Evolutionary conservation across 108 stramenopile genomes (phyloP), one percentile per base, ranked within the genome.

Genomic region (Seminavis robusta): DNA sequence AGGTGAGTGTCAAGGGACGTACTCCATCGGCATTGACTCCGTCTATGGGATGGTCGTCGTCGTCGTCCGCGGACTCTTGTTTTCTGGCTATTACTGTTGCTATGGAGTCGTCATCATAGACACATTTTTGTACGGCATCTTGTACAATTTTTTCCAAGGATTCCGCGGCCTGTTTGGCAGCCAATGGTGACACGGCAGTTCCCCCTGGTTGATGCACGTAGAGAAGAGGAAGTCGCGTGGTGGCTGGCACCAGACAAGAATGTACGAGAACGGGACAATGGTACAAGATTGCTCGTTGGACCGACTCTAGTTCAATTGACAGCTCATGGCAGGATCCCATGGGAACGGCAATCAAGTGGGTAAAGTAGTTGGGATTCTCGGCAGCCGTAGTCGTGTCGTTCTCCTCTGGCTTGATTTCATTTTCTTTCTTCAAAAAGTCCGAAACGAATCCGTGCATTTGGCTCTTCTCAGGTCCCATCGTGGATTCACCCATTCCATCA

Each of bases 271-370:
- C 42, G 16, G 90, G 90, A 56, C 86, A 88, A 59, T 92, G 81
- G 56, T 85, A 75, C 28, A 92, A 56, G 47, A 92, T 67, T 11
- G 86, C 84, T 10, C 84, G 69, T 68, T 92, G 86, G 17, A 87
- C 76, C 20, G 81, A 67, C 47, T 83, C 83, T 43, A 91, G 49
- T 59, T 86, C 85, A 17, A 86, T 53, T 53, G 74, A 37, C 0
- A 91, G 73, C 46, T 91, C 83, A 48, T 84, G 71, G 19, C 69
- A 73, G n/a, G 63, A 36, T 4, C 73, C 81, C 56, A 91, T 65
- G n/a, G 90, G 90, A 53, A 91, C 76, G 44, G 81, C 90, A 36
- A 91, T 79, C 63, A 84, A 63, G 52, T 87, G 85, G 11, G 85
- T 83, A 25, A 59, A 33, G 33, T 47, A 27, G 21, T 24, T 13